Percentiles rank a stretch among this genome's conserved stretches.
phyloP scores from a whole-genome alignment of 2,329 filamentous ascomycete genomes.

The Furcasterigmium furcatum region DNA sequence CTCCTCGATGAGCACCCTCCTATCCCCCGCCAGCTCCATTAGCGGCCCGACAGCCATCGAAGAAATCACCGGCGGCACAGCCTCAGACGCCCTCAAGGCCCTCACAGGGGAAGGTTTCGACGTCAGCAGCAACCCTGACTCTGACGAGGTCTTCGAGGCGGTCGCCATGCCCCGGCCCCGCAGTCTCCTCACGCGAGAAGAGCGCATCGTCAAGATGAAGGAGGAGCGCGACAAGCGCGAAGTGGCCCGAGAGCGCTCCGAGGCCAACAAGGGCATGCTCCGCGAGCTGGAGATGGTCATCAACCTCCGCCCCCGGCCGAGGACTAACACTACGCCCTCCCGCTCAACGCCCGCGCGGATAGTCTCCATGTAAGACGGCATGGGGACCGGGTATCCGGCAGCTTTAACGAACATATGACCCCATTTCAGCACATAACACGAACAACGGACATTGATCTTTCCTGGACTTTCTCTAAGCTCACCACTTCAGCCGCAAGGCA shows the following conservation, averaged over 20 bases:
- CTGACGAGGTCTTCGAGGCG: slow-evolving; percentile 86
- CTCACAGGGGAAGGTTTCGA: slow-evolving; percentile 70
- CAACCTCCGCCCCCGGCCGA: slow-evolving; percentile 41
- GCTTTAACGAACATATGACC: background rate
- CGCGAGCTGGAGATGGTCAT: slow-evolving; percentile 91
- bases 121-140: slow-evolving; percentile 52
- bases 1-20: slow-evolving; percentile 56
- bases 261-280: slow-evolving; percentile 86
- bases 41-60: slow-evolving; percentile 66
- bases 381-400: slow-evolving; percentile 6
- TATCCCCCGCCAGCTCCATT: slow-evolving; percentile 60
- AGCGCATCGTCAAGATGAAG: slow-evolving; percentile 82
- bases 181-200: slow-evolving; percentile 74
- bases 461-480: too few species aligned
- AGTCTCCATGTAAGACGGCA: slow-evolving; percentile 37
- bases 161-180: slow-evolving; percentile 71
- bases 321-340: slow-evolving; percentile 29
- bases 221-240: slow-evolving; percentile 80
- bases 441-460: too few species aligned
- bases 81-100: slow-evolving; percentile 65
- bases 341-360: slow-evolving; percentile 31
- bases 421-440: background rate
- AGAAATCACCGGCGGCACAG: slow-evolving; percentile 35
- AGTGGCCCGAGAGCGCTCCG: slow-evolving; percentile 66
- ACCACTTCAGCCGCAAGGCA: too few species aligned